Percentiles rank a stretch among this genome's conserved stretches.
Evolutionary conservation across 2,329 filamentous ascomycete species (phyloP).

Genomic region (Colletotrichum spaethianum): DNA sequence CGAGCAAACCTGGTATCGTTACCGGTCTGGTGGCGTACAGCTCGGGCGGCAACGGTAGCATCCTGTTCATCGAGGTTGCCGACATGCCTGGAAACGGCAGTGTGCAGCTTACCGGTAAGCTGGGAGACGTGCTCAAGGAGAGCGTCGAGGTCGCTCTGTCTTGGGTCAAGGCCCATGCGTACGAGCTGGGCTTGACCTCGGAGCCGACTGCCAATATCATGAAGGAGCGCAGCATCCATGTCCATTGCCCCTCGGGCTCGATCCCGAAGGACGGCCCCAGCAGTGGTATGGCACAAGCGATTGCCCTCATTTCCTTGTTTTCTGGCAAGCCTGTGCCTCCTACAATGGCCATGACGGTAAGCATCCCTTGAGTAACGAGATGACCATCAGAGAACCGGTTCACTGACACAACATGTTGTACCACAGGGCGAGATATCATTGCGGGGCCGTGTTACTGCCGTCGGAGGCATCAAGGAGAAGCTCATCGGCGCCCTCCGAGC

Average conservation of each 20-base stretch:
- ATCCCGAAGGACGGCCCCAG: constrained; percentile 93
- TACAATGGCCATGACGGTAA: constrained; percentile 93
- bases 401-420: constrained; percentile 36
- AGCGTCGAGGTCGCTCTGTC: constrained; percentile 95
- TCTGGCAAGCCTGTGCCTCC: constrained; percentile 88
- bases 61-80: constrained; percentile 97
- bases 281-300: constrained; percentile 93
- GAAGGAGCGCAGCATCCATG: constrained; percentile 93
- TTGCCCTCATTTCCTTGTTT: constrained; percentile 93
- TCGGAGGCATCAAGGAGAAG: constrained; percentile 99
- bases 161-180: constrained; percentile 98
- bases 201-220: constrained; percentile 92
- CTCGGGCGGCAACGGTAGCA: constrained; percentile 92
- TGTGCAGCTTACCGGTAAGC: constrained; percentile 95
- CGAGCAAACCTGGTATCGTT: constrained; percentile 88
- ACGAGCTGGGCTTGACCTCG: constrained; percentile 86
- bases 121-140: constrained; percentile 97
- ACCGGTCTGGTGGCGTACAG: constrained; percentile 97
- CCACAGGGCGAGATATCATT: constrained; percentile 79
- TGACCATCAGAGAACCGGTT: background rate
- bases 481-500: constrained; percentile 93
- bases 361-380: constrained; percentile 46
- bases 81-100: constrained; percentile 95
- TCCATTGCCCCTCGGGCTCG: constrained; percentile 94
- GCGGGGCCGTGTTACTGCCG: constrained; percentile 90